A percentile compares a stretch with the other conserved stretches of the same genome.
Conservation (phyloP, 164 flowering plant species). For the Kingdonia uniflora region DNA sequence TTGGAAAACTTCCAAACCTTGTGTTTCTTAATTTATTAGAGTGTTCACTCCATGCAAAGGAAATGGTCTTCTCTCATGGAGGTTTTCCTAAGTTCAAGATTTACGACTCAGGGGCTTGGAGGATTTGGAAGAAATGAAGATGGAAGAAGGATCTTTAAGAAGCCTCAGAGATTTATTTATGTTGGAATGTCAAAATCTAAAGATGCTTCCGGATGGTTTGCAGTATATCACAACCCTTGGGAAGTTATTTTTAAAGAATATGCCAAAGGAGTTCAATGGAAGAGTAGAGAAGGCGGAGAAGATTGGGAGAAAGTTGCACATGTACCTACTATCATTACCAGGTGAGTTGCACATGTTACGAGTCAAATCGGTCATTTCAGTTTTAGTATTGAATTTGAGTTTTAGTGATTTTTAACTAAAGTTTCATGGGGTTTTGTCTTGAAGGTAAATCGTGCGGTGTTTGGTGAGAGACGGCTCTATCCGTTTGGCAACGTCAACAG, state of each 20-base stretch:
- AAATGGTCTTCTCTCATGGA: slow-evolving; percentile 5
- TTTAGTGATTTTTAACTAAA: too few relatives aligned
- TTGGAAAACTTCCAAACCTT: not conserved
- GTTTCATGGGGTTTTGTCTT: too few relatives aligned
- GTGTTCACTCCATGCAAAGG: not conserved
- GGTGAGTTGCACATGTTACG: too few relatives aligned
- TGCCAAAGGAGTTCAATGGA: slow-evolving; percentile 2
- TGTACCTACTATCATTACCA: too few relatives aligned
- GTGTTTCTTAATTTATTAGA: not conserved
- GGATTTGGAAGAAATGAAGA: not conserved
- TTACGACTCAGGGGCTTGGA: not conserved
- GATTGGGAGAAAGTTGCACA: not conserved
- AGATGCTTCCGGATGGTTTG: slow-evolving; percentile 6
- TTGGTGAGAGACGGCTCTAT: too few relatives aligned
- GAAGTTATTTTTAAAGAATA: not conserved
- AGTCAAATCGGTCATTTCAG: too few relatives aligned
- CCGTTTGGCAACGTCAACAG: too few relatives aligned
- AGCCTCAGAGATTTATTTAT: not conserved
- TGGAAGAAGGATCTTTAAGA: slow-evolving; percentile 3
- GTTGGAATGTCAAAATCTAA: not conserved
- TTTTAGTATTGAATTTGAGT: too few relatives aligned
- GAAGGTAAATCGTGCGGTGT: too few relatives aligned
- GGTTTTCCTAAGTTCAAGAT: slow-evolving; percentile 6
- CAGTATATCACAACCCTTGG: not conserved
- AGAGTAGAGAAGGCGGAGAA: not conserved